These are phyloP conservation scores for Hippophae gyantsensis DNA, from an alignment of 306 rosid genomes.

Conservation along the genomic window DNA sequence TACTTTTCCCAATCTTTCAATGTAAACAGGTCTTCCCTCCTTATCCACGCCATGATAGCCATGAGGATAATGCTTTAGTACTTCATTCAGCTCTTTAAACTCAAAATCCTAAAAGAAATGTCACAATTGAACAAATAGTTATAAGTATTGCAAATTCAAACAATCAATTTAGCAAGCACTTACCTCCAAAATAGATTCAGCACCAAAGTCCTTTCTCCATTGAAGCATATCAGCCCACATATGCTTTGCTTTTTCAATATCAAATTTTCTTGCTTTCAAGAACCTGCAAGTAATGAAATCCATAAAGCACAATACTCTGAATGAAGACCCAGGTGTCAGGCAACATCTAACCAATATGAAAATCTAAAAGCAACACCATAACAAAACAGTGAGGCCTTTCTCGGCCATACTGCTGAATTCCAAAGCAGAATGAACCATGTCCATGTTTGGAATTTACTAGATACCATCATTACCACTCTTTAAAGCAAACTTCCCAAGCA, in stretches of 20 bases:
- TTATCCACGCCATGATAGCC: constrained; percentile 95
- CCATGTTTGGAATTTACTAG: too few species aligned
- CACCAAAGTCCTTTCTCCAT: constrained; percentile 83
- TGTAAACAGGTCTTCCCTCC: constrained; percentile 93
- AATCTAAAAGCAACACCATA: too few species aligned
- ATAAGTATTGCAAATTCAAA: constrained; percentile 10
- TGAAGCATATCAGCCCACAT: constrained; percentile 97
- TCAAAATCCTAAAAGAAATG: constrained; percentile 60
- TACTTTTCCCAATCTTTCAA: constrained; percentile 91
- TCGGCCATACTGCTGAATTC: too few species aligned
- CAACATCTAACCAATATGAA: too few species aligned
- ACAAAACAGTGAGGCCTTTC: too few species aligned
- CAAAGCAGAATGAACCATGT: too few species aligned
- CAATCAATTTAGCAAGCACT: constrained; percentile 2
- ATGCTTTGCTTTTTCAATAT: constrained; percentile 78
- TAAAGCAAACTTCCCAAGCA: too few species aligned
- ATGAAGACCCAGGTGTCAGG: too few species aligned
- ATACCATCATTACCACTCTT: too few species aligned
- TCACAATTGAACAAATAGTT: constrained; percentile 4
- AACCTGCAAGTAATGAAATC: constrained; percentile 40
- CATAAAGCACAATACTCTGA: neutral
- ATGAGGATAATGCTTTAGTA: constrained; percentile 71
- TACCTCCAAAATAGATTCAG: constrained; percentile 77
- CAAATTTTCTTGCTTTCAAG: constrained; percentile 90
- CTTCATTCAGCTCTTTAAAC: constrained; percentile 65